phyloP scores from a whole-genome alignment of 2,329 filamentous ascomycete genomes.

The Clonostachys byssicola region DNA sequence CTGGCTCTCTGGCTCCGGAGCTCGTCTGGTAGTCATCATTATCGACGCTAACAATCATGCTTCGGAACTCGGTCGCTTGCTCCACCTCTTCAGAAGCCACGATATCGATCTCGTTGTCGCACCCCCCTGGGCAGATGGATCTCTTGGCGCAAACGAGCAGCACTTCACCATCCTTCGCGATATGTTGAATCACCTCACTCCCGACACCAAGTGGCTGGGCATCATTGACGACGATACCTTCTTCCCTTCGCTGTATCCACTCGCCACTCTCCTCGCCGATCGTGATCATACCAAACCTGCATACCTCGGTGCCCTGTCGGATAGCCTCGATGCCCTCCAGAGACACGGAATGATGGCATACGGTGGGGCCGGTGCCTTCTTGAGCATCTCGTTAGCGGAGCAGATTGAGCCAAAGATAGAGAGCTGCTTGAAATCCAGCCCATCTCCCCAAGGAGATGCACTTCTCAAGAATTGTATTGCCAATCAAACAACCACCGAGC shows the following conservation, averaged over 20 bases:
- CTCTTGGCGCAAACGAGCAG: slow-evolving; percentile 41
- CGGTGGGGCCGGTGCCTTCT: slow-evolving; percentile 56
- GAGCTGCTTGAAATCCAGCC: slow-evolving; percentile 34
- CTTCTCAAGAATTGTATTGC: slow-evolving; percentile 55
- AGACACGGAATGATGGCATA: slow-evolving; percentile 56
- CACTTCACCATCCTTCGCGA: slow-evolving; percentile 53
- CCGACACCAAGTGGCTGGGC: slow-evolving; percentile 47
- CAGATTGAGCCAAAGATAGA: slow-evolving; percentile 42
- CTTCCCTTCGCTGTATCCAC: slow-evolving; percentile 48
- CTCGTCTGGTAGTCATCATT: slow-evolving; percentile 46
- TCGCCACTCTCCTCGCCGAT: slow-evolving; percentile 39
- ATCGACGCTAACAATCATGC: slow-evolving; percentile 27
- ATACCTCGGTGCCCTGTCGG: slow-evolving; percentile 55
- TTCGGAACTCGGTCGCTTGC: slow-evolving; percentile 19
- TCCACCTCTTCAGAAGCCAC: slow-evolving; percentile 15
- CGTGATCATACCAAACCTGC: slow-evolving; percentile 42
- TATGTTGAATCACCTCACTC: slow-evolving; percentile 35
- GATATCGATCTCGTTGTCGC: slow-evolving; percentile 26
- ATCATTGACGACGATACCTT: slow-evolving; percentile 63
- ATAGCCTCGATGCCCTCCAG: slow-evolving; percentile 46
- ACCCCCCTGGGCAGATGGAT: slow-evolving; percentile 19
- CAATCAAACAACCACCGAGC: slow-evolving; percentile 43
- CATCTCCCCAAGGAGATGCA: slow-evolving; percentile 42
- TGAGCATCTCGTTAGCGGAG: slow-evolving; percentile 46
- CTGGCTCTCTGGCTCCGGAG: slow-evolving; percentile 48